These are phyloP conservation scores for Euphorbia schlechtendalii DNA, from an alignment of 441 rosid species.

Conservation along the genomic window DNA sequence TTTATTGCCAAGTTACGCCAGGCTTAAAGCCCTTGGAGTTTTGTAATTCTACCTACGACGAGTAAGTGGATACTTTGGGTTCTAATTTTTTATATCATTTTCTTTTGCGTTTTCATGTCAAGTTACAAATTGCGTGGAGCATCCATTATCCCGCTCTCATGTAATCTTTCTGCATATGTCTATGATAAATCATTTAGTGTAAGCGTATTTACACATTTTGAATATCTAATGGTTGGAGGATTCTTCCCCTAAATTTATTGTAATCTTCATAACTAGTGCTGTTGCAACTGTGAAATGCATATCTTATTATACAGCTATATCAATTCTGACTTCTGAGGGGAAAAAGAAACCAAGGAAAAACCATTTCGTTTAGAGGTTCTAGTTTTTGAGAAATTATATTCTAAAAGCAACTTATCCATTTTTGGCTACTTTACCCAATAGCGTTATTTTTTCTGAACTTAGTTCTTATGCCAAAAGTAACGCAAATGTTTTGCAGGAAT, in stretches of 20 bases:
- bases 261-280: no score
- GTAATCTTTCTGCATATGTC: neutral
- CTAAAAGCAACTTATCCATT: neutral
- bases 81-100: neutral
- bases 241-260: conserved; percentile 1
- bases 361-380: no score
- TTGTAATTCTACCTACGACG: conserved; percentile 31
- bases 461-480: no score
- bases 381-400: neutral
- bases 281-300: no score
- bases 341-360: no score
- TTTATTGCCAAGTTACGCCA: conserved; percentile 63
- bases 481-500: conserved; percentile 40
- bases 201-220: neutral
- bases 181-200: neutral
- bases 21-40: conserved; percentile 48
- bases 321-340: no score
- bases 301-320: no score
- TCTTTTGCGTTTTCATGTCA: neutral
- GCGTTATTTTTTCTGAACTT: no score
- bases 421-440: no score
- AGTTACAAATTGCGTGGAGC: no score
- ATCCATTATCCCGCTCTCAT: neutral
- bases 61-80: conserved; percentile 41
- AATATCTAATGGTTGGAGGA: conserved; percentile 1